Evolutionary conservation across 352 stramenopile species (phyloP), one percentile per base, ranked within the genome.

Genomic region (Elongisporangium undulatum): DNA sequence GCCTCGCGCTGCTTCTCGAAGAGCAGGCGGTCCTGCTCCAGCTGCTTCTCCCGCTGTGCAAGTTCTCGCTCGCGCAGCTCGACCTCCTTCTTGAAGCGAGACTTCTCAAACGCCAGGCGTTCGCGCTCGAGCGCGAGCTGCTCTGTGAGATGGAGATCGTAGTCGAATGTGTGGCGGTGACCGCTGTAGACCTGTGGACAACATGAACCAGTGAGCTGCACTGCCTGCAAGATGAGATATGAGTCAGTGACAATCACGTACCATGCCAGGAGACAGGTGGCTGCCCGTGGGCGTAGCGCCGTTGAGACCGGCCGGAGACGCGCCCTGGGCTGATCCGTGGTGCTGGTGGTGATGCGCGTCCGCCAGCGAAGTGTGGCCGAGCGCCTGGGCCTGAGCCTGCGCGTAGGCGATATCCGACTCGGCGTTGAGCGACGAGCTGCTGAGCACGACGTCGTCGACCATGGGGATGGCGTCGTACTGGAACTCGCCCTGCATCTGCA

Each of bases 61-160:
- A 91, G 56, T 24, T 90, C 81, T 19, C 79, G 79, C 50, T 92
- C 83, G 15, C 77, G 77, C 13, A 90, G 71, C 53, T 91, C 84
- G 17, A 88, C 73, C 59, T 91, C 72, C 58, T 89, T 90, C 58
- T 89, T 82, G 59, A 90, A 89, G 45, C 79, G 78, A 52, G 69
- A 57, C 52, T 89, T 90, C 17, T 89, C 79, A 51, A 91, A 91
- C 56, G 86, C 82, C 19, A 93, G 62, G 0, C 77, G 75, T 59
- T 93, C 79, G 45, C 77, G 84, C 48, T 91, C 80, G 26, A 93
- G 66, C 38, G 78, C 71, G 3, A 93, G 75, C 48, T 89, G 79
- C 61, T 91, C 83, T 17, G 71, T 69, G 59, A 89, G 63, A 66
- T 91, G 79, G 61, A 85, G 87, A 59, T 90, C 83, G 63, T 91